Evolutionary conservation across 352 stramenopile genomes (phyloP).

Genomic region (Paralagenidium karlingii): DNA sequence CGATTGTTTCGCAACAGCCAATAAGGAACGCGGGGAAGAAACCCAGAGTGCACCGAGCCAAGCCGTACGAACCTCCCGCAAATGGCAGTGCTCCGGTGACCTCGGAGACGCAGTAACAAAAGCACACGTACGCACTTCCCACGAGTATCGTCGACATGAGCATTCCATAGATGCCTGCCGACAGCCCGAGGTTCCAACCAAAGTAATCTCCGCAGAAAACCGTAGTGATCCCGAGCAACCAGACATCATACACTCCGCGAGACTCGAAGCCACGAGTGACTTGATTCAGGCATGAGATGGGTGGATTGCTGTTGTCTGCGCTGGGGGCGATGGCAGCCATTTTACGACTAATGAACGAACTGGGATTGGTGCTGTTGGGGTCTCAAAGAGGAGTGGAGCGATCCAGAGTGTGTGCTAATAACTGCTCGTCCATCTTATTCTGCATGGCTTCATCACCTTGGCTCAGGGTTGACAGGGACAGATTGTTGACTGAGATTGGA

Average conservation of each 20-base stretch:
- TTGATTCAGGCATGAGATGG: no score
- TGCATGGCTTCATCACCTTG: no score
- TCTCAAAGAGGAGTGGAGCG: no score
- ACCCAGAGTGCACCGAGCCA: constrained; percentile 17
- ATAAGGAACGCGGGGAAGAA: constrained; percentile 25
- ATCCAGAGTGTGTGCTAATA: no score
- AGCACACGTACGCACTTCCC: constrained; percentile 12
- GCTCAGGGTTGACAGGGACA: no score
- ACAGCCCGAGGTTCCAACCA: constrained; percentile 19
- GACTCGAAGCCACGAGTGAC: no score
- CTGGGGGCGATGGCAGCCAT: no score
- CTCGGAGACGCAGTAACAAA: constrained; percentile 18
- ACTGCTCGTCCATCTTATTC: no score
- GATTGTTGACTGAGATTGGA: no score
- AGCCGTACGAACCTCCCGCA: constrained; percentile 16
- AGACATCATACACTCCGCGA: constrained; percentile 17
- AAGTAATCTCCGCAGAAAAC: constrained; percentile 28
- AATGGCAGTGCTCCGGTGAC: constrained; percentile 16
- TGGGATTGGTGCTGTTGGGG: no score
- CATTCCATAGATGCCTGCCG: constrained; percentile 18
- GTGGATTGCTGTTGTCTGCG: no score
- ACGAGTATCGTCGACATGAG: constrained; percentile 14
- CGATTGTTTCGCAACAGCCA: constrained; percentile 18
- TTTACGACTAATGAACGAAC: no score
- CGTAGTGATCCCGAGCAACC: constrained; percentile 17